Evolutionary conservation across 768 basidiomycete species (phyloP).

Genomic region (Grammothele lineata): DNA sequence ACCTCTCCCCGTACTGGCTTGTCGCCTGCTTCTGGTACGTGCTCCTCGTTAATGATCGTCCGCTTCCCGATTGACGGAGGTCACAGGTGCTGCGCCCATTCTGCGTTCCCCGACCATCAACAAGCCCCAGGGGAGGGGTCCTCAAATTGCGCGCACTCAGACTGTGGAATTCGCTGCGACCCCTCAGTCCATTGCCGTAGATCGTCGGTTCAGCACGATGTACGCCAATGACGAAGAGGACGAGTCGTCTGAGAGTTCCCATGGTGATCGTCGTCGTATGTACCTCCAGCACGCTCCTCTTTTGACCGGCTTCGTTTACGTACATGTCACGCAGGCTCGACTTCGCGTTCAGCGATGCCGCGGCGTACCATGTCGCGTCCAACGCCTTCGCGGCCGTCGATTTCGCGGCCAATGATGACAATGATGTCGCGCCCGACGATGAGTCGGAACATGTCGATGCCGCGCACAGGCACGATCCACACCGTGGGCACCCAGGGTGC

Average conservation of each 20-base stretch:
- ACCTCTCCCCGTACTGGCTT: slow-evolving; percentile 5
- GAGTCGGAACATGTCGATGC: slow-evolving; percentile 9
- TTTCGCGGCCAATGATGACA: slow-evolving; percentile 6
- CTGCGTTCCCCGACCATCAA: slow-evolving; percentile 12
- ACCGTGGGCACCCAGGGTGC: slow-evolving; percentile 8
- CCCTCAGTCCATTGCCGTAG: slow-evolving; percentile 21
- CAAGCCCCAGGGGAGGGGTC: slow-evolving; percentile 6
- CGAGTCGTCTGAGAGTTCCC: not conserved
- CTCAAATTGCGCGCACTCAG: slow-evolving; percentile 35
- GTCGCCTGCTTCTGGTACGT: slow-evolving; percentile 7
- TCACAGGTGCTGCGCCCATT: slow-evolving; percentile 4
- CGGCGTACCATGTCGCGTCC: slow-evolving; percentile 7
- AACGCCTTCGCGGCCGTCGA: slow-evolving; percentile 8
- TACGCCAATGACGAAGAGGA: slow-evolving; percentile 5
- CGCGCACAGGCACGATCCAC: slow-evolving; percentile 15
- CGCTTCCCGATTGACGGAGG: not conserved
- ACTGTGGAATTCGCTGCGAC: slow-evolving; percentile 51
- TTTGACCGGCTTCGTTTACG: no score
- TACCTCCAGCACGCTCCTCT: no score
- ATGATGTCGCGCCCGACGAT: slow-evolving; percentile 15
- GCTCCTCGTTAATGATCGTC: slow-evolving; percentile 2
- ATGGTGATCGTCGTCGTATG: no score
- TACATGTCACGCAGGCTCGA: slow-evolving; percentile 17
- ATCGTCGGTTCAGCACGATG: slow-evolving; percentile 18
- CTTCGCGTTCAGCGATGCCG: slow-evolving; percentile 16